A percentile compares a stretch with the other conserved stretches of the same genome.
phyloP scores from a whole-genome alignment of 352 stramenopile genomes.

The Globisporangium heterothallicum region DNA sequence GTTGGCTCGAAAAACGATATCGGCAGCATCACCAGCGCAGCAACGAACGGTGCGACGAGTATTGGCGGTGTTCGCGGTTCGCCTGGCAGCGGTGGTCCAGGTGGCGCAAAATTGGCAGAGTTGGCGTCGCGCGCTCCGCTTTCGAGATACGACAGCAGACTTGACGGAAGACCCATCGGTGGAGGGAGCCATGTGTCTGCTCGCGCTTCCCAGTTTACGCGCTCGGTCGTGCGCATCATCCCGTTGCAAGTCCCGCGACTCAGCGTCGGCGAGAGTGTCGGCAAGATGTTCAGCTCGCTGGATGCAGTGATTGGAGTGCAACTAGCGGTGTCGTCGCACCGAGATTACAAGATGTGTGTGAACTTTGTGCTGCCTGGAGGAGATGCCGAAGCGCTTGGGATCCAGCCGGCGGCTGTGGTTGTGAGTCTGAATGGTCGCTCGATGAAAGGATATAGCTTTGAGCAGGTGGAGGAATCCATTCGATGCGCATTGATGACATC shows the following conservation, averaged over 20 bases:
- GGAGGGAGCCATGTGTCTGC: conserved; percentile 9
- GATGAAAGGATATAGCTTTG: conserved; percentile 40
- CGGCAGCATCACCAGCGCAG: background rate
- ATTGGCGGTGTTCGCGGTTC: background rate
- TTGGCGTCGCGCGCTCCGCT: conserved; percentile 1
- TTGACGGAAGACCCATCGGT: conserved; percentile 9
- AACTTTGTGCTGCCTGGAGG: conserved; percentile 58
- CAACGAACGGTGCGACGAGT: background rate
- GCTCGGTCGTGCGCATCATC: conserved; percentile 44
- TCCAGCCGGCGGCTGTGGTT: conserved; percentile 51
- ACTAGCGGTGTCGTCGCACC: conserved; percentile 45
- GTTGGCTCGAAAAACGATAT: conserved; percentile 4
- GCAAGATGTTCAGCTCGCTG: conserved; percentile 42
- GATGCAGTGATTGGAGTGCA: conserved; percentile 50
- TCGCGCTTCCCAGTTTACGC: conserved; percentile 29
- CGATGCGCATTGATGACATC: conserved; percentile 22
- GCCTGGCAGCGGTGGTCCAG: background rate
- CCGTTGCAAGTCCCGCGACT: conserved; percentile 34
- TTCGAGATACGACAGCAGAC: conserved; percentile 11
- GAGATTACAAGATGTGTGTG: conserved; percentile 59
- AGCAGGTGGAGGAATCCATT: conserved; percentile 44
- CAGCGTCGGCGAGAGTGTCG: conserved; percentile 17
- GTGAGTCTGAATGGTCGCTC: conserved; percentile 50
- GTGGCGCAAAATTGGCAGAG: background rate
- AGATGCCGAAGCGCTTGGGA: conserved; percentile 37